Conservation (phyloP, 1,139 yeast species). For the Yamadazyma siamensis region DNA sequence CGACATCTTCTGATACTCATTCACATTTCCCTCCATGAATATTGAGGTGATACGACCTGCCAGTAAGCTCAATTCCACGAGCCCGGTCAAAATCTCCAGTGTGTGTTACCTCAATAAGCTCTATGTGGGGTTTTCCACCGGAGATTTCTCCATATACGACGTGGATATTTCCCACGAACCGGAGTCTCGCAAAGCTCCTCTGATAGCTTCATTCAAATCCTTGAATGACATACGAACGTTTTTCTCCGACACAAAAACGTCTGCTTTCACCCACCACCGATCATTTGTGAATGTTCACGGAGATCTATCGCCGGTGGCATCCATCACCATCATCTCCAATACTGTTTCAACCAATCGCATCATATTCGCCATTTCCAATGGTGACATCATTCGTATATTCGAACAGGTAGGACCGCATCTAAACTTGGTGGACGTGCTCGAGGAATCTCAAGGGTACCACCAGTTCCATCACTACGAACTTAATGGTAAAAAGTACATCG, state of each 20-base stretch:
- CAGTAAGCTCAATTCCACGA: constrained; percentile 14
- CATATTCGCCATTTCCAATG: constrained; percentile 24
- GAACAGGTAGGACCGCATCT: constrained; percentile 36
- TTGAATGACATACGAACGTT: constrained; percentile 24
- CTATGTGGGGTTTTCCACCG: constrained; percentile 35
- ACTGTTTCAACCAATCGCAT: constrained; percentile 17
- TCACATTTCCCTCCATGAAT: constrained; percentile 21
- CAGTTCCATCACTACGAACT: constrained; percentile 18
- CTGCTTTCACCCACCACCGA: constrained; percentile 13
- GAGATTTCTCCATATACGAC: constrained; percentile 29
- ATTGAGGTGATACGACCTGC: constrained; percentile 15
- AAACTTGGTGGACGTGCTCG: constrained; percentile 29
- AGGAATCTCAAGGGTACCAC: constrained; percentile 20
- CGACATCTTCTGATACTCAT: no score
- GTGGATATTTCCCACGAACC: constrained; percentile 13
- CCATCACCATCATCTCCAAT: constrained; percentile 11
- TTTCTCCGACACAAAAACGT: constrained; percentile 20
- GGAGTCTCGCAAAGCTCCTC: constrained; percentile 11
- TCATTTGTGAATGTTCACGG: constrained; percentile 16
- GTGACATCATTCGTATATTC: constrained; percentile 25
- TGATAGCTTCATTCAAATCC: constrained; percentile 21
- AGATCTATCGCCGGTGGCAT: constrained; percentile 10
- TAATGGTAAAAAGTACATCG: constrained; percentile 19
- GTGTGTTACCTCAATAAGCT: constrained; percentile 20
- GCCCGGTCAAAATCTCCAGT: constrained; percentile 21